Conservation (phyloP, 2,329 filamentous ascomycete genomes). For the Trichophyton rubrum region DNA sequence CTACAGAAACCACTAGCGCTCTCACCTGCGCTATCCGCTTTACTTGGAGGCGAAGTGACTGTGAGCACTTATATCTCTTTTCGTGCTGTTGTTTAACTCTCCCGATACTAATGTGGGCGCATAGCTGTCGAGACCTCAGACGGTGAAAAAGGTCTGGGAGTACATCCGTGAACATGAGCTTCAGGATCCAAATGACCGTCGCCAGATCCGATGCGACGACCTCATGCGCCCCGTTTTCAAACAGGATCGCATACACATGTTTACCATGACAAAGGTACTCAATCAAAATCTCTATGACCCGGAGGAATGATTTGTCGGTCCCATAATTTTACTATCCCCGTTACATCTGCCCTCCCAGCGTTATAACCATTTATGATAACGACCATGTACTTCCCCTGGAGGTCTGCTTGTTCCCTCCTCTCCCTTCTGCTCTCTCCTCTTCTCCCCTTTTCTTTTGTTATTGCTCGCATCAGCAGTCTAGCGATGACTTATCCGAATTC, state of each 20-base stretch:
- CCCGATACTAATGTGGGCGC: background rate
- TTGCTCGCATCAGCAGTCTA: background rate
- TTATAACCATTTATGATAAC: background rate
- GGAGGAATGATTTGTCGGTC: conserved; percentile 8
- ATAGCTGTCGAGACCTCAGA: conserved; percentile 82
- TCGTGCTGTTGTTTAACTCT: background rate
- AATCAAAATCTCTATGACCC: conserved; percentile 78
- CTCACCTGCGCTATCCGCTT: conserved; percentile 33
- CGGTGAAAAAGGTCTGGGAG: conserved; percentile 91
- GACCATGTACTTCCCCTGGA: background rate
- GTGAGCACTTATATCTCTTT: conserved; percentile 32
- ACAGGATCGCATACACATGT: conserved; percentile 87
- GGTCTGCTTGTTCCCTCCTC: background rate
- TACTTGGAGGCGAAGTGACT: conserved; percentile 33
- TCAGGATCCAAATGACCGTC: conserved; percentile 82
- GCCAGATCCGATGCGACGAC: conserved; percentile 87
- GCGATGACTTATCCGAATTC: background rate
- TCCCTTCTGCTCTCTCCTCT: background rate
- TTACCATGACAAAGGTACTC: conserved; percentile 96
- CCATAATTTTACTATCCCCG: no score
- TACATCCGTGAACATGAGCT: conserved; percentile 82
- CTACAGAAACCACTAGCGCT: conserved; percentile 36
- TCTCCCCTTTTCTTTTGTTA: no score
- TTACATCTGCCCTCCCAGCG: background rate
- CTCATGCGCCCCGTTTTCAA: conserved; percentile 88